Conservation (phyloP, 257 asterid genomes). For the Nicotiana sylvestris region DNA sequence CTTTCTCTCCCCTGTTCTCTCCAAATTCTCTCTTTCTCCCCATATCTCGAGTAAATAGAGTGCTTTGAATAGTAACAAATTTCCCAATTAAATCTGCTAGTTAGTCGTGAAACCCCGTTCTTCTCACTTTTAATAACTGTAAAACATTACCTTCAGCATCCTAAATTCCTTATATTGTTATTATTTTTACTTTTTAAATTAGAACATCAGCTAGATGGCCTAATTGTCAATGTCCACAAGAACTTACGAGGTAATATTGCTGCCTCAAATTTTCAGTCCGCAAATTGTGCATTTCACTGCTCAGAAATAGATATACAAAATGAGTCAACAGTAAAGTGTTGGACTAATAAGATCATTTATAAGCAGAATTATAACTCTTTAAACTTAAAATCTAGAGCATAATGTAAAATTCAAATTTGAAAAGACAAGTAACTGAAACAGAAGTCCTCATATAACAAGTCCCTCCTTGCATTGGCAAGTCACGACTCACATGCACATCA, state of each 20-base stretch:
- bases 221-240: constrained; percentile 1
- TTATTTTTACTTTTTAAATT: background rate
- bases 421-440: background rate
- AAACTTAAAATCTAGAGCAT: background rate
- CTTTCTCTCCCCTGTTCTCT: too few relatives aligned
- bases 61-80: too few relatives aligned
- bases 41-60: too few relatives aligned
- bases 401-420: background rate
- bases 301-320: constrained; percentile 14
- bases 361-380: background rate
- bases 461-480: constrained; percentile 12
- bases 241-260: constrained; percentile 79
- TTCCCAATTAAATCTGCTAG: background rate
- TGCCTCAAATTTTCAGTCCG: constrained; percentile 75
- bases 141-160: background rate
- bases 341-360: background rate
- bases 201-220: background rate
- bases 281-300: constrained; percentile 85
- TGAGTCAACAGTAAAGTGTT: background rate
- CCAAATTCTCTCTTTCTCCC: too few relatives aligned
- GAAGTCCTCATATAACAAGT: background rate
- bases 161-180: background rate
- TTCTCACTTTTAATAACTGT: background rate
- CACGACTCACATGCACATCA: background rate
- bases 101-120: background rate